Conservation (phyloP, 768 basidiomycete species). For the Leccinum ochraceum region DNA sequence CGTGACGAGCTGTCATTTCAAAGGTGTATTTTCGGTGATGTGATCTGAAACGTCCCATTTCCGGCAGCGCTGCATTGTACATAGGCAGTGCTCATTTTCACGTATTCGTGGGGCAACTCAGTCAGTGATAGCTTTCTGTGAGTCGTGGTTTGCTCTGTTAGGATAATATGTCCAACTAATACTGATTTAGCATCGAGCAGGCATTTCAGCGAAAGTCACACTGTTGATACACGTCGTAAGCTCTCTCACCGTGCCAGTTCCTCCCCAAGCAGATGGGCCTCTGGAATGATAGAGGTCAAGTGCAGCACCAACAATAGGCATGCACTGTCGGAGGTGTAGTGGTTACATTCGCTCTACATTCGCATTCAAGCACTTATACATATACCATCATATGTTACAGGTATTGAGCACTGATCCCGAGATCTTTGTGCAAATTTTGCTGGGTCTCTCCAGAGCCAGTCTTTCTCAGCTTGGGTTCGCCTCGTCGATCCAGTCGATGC, state of each 20-base stretch:
- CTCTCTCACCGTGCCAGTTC: conserved; percentile 43
- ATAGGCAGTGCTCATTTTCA: conserved; percentile 15
- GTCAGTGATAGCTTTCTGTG: conserved; percentile 52
- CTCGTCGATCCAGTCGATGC: background rate
- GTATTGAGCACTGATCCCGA: background rate
- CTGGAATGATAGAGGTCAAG: conserved; percentile 71
- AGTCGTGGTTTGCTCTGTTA: conserved; percentile 1
- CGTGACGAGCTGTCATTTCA: conserved; percentile 71
- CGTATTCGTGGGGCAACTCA: conserved; percentile 58
- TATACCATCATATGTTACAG: too few species aligned
- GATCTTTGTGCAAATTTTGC: background rate
- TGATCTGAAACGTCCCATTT: conserved; percentile 66
- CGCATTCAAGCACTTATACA: conserved; percentile 7
- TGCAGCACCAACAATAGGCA: conserved; percentile 80
- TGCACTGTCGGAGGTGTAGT: conserved; percentile 75
- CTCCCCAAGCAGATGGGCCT: conserved; percentile 69
- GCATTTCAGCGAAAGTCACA: conserved; percentile 75
- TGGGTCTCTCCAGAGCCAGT: background rate
- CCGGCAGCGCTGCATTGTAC: conserved; percentile 9
- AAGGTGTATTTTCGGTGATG: conserved; percentile 74
- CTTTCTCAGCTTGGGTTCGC: background rate
- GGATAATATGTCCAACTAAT: background rate
- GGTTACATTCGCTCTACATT: conserved; percentile 11
- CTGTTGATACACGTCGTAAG: conserved; percentile 54
- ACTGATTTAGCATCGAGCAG: conserved; percentile 66